A percentile compares a stretch with the other conserved stretches of the same genome.
These are phyloP conservation scores for Penicillium malachiteum DNA, from an alignment of 495 filamentous ascomycete genomes.

Conservation along the genomic window DNA sequence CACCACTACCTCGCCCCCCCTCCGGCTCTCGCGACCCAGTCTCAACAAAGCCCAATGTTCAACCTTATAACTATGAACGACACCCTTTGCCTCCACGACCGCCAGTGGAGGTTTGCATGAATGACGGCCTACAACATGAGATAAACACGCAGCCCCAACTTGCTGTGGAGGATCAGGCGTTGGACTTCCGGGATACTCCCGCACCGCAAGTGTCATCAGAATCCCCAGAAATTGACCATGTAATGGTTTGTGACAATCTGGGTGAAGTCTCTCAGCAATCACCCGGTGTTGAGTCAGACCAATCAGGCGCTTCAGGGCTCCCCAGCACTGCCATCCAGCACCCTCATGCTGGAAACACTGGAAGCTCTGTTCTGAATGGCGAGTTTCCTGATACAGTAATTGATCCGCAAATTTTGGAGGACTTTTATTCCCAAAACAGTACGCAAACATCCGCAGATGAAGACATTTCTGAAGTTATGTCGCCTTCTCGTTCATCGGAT, in stretches of 20 bases:
- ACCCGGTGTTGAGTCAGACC: no score
- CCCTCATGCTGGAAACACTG: background rate
- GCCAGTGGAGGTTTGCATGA: conserved; percentile 8
- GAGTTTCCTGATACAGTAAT: conserved; percentile 2
- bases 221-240: no score
- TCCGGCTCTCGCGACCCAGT: conserved; percentile 1
- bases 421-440: background rate
- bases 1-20: conserved; percentile 4
- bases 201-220: no score
- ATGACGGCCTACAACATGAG: background rate
- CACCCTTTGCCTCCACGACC: conserved; percentile 10
- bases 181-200: conserved; percentile 2
- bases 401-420: conserved; percentile 6
- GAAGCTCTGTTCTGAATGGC: conserved; percentile 1
- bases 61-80: conserved; percentile 1
- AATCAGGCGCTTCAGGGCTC: no score
- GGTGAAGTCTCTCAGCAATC: no score
- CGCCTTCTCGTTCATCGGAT: no score
- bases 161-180: background rate
- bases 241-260: background rate
- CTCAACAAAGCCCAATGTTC: background rate
- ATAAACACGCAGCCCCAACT: background rate
- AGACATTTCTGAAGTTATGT: background rate
- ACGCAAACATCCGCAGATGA: conserved; percentile 1
- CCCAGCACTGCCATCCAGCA: background rate